Evolutionary conservation across 1,139 yeast species (phyloP).

Genomic region (Kodamaea sp.): DNA sequence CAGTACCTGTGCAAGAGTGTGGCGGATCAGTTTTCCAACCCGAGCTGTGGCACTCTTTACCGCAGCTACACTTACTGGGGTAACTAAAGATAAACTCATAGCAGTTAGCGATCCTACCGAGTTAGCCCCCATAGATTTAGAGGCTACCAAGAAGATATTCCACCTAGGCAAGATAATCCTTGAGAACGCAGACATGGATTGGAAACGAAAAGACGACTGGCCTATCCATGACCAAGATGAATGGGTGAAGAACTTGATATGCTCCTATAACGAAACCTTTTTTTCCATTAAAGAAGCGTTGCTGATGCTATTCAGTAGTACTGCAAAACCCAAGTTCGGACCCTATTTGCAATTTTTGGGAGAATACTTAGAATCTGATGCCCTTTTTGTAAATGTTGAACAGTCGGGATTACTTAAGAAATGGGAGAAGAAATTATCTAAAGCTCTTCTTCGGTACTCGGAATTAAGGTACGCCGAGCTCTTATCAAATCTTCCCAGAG

Average conservation of each 20-base stretch:
- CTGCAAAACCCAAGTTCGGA: constrained; percentile 62
- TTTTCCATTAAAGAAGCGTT: constrained; percentile 48
- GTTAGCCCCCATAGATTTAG: constrained; percentile 34
- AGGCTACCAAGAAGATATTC: constrained; percentile 29
- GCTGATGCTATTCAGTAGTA: constrained; percentile 45
- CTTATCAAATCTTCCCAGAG: constrained; percentile 64
- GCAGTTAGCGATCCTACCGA: constrained; percentile 23
- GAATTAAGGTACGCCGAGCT: constrained; percentile 61
- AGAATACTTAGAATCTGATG: constrained; percentile 52
- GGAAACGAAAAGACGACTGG: constrained; percentile 46
- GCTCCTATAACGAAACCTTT: constrained; percentile 51
- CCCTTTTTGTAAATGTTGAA: constrained; percentile 38
- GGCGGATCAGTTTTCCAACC: constrained; percentile 62
- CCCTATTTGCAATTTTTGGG: constrained; percentile 54
- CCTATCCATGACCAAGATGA: constrained; percentile 49
- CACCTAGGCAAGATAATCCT: constrained; percentile 29
- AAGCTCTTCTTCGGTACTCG: constrained; percentile 51
- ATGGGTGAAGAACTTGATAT: constrained; percentile 52
- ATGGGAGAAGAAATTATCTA: constrained; percentile 55
- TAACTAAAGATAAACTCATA: constrained; percentile 34
- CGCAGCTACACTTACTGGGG: constrained; percentile 49
- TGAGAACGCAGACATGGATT: constrained; percentile 36
- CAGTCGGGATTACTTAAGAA: constrained; percentile 43
- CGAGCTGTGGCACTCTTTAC: constrained; percentile 53
- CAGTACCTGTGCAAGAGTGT: constrained; percentile 49